Evolutionary conservation across 1,139 yeast species (phyloP), one percentile per base, ranked within the genome.

Genomic region (Scheffersomyces insectosa): DNA sequence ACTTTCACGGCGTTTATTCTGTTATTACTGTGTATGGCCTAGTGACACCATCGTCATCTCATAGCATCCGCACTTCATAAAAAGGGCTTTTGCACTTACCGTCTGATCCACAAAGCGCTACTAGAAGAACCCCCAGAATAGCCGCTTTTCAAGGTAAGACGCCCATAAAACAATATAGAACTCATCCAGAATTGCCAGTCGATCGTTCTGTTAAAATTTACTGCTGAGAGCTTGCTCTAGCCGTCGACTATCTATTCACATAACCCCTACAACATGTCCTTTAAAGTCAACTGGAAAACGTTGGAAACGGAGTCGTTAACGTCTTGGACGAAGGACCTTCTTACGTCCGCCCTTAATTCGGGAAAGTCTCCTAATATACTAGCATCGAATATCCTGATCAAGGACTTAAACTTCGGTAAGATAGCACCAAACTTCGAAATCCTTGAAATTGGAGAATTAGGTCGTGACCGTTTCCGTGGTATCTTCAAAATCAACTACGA

Each of bases 401-500:
- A 83, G 47, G 93, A 88, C 51, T 74, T 89, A 38, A 79, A 84
- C 53, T 83, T 89, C 65, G 97, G 97, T 7, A 78, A 83, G 44
- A 76, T 77, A 42, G 84, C 96, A 1, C 96, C 97, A 0, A 75
- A 76, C 44, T 81, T 88, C 50, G 96, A 88, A 63, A 85, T 89
- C 33, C 69, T 88, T 47, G 96, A 88, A 59, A 85, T 88, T 50
- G 96, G 96, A 2, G 96, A 88, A 60, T 66, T 89, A 39, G 96
- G 85, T 10, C 77, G 73, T 29, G 96, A 88, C 62, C 67, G 89
- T 49, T 89, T 88, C 57, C 72, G 96, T 45, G 96, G 96, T 1
- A 88, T 88, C 28, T 89, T 88, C 70, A 88, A 88, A 58, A 79
- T 88, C 50, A 83, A 81, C 51, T 88, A 89, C 60, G 72, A 75